Percentiles rank a stretch among this genome's conserved stretches.
Conservation (phyloP, 768 basidiomycete genomes). For the Phlebiopsis flavidoalba region DNA sequence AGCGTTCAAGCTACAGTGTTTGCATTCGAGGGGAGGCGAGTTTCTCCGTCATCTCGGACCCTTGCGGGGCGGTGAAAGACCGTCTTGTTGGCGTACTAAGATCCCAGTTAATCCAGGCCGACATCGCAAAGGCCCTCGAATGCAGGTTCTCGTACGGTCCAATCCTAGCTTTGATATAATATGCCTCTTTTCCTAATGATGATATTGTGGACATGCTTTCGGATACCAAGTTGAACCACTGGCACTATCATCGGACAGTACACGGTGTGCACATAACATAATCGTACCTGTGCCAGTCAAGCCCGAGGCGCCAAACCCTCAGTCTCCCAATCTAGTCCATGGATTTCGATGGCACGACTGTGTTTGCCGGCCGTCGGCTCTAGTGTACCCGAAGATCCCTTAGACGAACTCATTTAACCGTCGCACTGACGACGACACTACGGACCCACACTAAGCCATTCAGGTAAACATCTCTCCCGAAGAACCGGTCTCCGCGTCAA, state of each 20-base stretch:
- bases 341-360: not conserved
- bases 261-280: constrained; percentile 21
- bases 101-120: constrained; percentile 17
- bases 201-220: not conserved
- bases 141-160: constrained; percentile 29
- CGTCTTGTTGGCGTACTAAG: constrained; percentile 15
- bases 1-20: constrained; percentile 23
- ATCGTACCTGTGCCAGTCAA: constrained; percentile 1
- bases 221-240: not conserved
- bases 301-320: not conserved
- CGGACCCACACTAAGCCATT: not conserved
- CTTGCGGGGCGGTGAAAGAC: constrained; percentile 26
- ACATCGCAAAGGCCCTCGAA: constrained; percentile 23
- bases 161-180: not conserved
- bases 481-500: not conserved
- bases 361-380: too few species aligned
- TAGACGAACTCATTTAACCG: not conserved
- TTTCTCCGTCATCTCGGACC: constrained; percentile 41
- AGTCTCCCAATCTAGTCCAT: not conserved
- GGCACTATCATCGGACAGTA: constrained; percentile 35
- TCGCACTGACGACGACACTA: not conserved
- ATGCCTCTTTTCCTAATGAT: not conserved
- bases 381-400: not conserved
- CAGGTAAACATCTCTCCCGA: not conserved
- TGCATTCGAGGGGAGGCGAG: constrained; percentile 47